phyloP scores from a whole-genome alignment of 1,139 yeast genomes.

The Taphrina flavorubra region DNA sequence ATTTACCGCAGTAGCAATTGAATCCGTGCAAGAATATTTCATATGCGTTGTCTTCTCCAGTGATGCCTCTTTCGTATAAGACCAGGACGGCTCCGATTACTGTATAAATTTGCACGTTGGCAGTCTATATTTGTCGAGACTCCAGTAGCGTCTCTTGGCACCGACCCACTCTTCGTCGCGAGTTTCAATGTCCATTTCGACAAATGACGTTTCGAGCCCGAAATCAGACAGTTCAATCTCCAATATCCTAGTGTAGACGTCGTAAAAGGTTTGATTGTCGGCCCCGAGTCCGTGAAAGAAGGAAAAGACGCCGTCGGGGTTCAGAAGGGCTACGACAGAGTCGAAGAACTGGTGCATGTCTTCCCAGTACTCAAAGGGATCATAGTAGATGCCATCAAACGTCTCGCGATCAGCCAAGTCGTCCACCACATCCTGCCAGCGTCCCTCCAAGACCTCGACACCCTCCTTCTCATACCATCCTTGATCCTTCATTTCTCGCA shows the following conservation, averaged over 20 bases:
- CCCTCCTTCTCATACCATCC: constrained; percentile 84
- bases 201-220: constrained; percentile 69
- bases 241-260: constrained; percentile 82
- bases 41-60: too few relatives aligned
- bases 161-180: constrained; percentile 64
- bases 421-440: constrained; percentile 87
- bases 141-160: constrained; percentile 75
- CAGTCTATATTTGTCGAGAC: constrained; percentile 45
- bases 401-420: constrained; percentile 65
- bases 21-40: too few relatives aligned
- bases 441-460: constrained; percentile 78
- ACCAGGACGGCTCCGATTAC: neutral
- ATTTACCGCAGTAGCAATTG: neutral
- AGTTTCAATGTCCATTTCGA: constrained; percentile 50
- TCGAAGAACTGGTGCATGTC: constrained; percentile 90
- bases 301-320: constrained; percentile 81
- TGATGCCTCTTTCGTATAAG: too few relatives aligned
- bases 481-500: constrained; percentile 66
- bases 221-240: constrained; percentile 78
- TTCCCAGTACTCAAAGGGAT: constrained; percentile 84
- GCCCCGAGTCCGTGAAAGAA: constrained; percentile 98
- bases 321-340: constrained; percentile 75
- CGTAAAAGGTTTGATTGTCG: constrained; percentile 84
- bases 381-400: constrained; percentile 91
- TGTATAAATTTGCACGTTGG: constrained; percentile 41